Evolutionary conservation across 2,329 filamentous ascomycete genomes (phyloP).

Genomic region (Harringtonia aguacate): DNA sequence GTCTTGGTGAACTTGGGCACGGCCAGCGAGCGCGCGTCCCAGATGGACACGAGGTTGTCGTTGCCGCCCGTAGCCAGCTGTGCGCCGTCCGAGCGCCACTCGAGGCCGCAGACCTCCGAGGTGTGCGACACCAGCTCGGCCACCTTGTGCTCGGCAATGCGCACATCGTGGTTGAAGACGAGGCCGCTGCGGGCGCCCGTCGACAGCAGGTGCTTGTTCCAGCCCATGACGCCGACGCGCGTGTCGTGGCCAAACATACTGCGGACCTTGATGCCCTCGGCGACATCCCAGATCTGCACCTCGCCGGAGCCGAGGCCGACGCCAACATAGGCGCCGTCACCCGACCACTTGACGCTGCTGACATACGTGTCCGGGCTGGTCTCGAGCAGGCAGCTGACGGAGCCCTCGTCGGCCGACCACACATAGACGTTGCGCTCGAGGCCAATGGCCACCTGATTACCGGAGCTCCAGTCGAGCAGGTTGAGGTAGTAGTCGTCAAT

Average conservation of each 20-base stretch:
- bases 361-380: constrained; percentile 86
- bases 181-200: constrained; percentile 90
- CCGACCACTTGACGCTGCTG: constrained; percentile 98
- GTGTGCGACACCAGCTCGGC: constrained; percentile 96
- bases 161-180: constrained; percentile 97
- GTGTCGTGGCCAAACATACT: constrained; percentile 98
- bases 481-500: constrained; percentile 99
- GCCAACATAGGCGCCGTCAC: constrained; percentile 90
- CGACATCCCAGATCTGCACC: constrained; percentile 98
- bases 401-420: constrained; percentile 92
- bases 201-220: constrained; percentile 96
- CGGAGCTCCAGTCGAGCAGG: constrained; percentile 93
- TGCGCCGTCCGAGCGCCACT: constrained; percentile 93
- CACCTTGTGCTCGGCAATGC: constrained; percentile 94
- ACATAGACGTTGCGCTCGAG: constrained; percentile 96
- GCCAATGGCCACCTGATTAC: constrained; percentile 96
- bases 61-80: constrained; percentile 97
- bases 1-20: constrained; percentile 99
- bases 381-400: constrained; percentile 81
- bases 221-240: constrained; percentile 95
- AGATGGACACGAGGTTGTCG: constrained; percentile 98
- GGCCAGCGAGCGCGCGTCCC: constrained; percentile 87
- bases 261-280: constrained; percentile 88
- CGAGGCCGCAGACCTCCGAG: constrained; percentile 93
- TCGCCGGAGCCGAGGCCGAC: constrained; percentile 92